phyloP scores from a whole-genome alignment of 495 filamentous ascomycete genomes.

The Halenospora varia region DNA sequence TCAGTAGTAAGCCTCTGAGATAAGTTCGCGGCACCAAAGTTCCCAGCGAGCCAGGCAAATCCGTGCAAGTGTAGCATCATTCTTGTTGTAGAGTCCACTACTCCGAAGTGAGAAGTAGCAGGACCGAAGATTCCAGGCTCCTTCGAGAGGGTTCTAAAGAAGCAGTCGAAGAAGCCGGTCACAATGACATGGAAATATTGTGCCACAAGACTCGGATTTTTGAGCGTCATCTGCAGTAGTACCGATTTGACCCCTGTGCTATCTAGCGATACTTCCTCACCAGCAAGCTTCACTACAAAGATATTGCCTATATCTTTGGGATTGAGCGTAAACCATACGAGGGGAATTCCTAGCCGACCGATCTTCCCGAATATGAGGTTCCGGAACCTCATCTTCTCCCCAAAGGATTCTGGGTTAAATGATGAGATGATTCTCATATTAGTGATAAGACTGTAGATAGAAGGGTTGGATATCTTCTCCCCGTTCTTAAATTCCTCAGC shows the following conservation, averaged over 20 bases:
- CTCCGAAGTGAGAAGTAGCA: slow-evolving; percentile 10
- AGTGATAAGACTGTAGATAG: slow-evolving; percentile 15
- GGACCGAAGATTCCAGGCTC: slow-evolving; percentile 13
- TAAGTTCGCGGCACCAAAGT: slow-evolving; percentile 6
- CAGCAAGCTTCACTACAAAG: slow-evolving; percentile 8
- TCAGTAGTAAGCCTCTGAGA: slow-evolving; percentile 9
- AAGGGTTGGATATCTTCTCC: slow-evolving; percentile 16
- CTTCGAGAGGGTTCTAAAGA: slow-evolving; percentile 10
- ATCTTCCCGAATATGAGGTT: slow-evolving; percentile 15
- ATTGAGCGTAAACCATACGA: slow-evolving; percentile 11
- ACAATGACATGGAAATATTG: slow-evolving; percentile 5
- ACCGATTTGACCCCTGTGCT: slow-evolving; percentile 4
- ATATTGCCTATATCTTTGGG: slow-evolving; percentile 14
- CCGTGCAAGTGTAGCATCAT: slow-evolving; percentile 14
- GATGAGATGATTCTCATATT: slow-evolving; percentile 18
- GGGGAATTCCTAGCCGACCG: no score
- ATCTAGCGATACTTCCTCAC: slow-evolving; percentile 10
- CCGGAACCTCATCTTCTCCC: slow-evolving; percentile 17
- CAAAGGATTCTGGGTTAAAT: slow-evolving; percentile 15
- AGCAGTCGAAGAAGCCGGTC: slow-evolving; percentile 12
- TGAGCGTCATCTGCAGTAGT: slow-evolving; percentile 8
- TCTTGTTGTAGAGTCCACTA: slow-evolving; percentile 9
- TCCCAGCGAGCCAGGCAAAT: slow-evolving; percentile 12
- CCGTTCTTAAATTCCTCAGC: slow-evolving; percentile 11
- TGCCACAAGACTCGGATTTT: slow-evolving; percentile 10